phyloP scores from a whole-genome alignment of 495 filamentous ascomycete genomes.

The Xylaria curta region DNA sequence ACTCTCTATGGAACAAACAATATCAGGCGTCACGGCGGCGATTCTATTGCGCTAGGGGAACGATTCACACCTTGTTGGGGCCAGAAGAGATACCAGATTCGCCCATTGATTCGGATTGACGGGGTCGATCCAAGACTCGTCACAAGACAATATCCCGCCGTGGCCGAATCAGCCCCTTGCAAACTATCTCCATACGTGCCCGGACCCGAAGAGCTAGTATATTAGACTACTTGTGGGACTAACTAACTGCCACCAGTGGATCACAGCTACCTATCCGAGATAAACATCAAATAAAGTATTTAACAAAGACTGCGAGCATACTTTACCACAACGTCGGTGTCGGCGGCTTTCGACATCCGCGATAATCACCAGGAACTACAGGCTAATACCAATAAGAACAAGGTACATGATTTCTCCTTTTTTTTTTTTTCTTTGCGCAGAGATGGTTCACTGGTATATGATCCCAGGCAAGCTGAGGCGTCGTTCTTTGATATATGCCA shows the following conservation, averaged over 20 bases:
- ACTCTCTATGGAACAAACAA: not conserved
- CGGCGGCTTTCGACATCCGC: not conserved
- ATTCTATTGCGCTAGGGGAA: not conserved
- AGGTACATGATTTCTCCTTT: constrained; percentile 1
- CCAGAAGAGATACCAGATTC: constrained; percentile 16
- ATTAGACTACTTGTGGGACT: not conserved
- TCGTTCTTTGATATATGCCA: not conserved
- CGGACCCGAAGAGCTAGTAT: not conserved
- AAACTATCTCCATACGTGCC: constrained; percentile 2
- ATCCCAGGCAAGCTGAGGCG: constrained; percentile 5
- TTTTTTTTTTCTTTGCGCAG: constrained; percentile 10
- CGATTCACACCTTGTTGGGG: not conserved
- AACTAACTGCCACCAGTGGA: constrained; percentile 3
- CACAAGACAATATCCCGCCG: constrained; percentile 17
- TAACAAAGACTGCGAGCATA: not conserved
- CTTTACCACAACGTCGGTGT: not conserved
- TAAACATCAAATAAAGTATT: not conserved
- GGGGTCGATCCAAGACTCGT: constrained; percentile 5
- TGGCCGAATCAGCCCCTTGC: constrained; percentile 14
- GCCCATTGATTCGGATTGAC: constrained; percentile 12
- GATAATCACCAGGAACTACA: not conserved
- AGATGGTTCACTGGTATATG: not conserved
- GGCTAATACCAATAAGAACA: not conserved
- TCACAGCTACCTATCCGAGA: not conserved
- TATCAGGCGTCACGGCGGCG: constrained; percentile 2